Base-by-base conservation (phyloP, 768 basidiomycete genomes). In the Flagelloscypha sp. region DNA sequence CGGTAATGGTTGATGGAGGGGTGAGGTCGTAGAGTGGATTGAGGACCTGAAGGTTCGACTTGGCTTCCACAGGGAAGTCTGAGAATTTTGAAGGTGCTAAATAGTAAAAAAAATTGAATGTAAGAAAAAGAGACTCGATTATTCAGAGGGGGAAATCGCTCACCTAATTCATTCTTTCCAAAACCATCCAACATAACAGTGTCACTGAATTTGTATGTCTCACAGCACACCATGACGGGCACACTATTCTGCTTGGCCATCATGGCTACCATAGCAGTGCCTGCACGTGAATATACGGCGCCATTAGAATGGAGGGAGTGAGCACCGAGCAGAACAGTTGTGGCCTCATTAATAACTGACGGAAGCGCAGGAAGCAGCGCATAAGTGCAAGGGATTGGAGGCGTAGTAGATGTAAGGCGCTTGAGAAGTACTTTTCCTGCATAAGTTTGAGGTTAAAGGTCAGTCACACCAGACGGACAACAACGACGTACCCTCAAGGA, bases 141-240 rank as follows among this genome's bases (percentile, higher is more conserved):
- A n/a, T 19, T 6, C 8, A 28, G 24, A 41, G 33, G 17, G 18
- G 11, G 24, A 30, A 20, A 13, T 12, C 5, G 24, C 74, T 54
- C 46, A 87, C 94, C 95, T 25, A 97, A 65, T 59, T 99, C 95
- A 50, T 99, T 99, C 58, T 87, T 90, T 28, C 85, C 89, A 47
- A 99, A 92, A 13, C 84, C 84, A 56, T 99, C 95, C 36, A 98
- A 66, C 57, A 86, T 81, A 19, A 98, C 82, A 22, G 78, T 77
- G 48, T 98, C 94, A 12, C 86, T 85, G 50, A 93, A 98, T 57
- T 99, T 99, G 65, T 98, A 98, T 4, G 95, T 99, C 61, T 98
- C 95, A 48, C 93, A 95, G 45, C 92, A 97, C 17, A 95, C 90
- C 23, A 99, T 76, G 6, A 98, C 92, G 4, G 95, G 94, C 0